Conservation (phyloP, 2,329 filamentous ascomycete genomes). For the Colletotrichum cordylinicola region DNA sequence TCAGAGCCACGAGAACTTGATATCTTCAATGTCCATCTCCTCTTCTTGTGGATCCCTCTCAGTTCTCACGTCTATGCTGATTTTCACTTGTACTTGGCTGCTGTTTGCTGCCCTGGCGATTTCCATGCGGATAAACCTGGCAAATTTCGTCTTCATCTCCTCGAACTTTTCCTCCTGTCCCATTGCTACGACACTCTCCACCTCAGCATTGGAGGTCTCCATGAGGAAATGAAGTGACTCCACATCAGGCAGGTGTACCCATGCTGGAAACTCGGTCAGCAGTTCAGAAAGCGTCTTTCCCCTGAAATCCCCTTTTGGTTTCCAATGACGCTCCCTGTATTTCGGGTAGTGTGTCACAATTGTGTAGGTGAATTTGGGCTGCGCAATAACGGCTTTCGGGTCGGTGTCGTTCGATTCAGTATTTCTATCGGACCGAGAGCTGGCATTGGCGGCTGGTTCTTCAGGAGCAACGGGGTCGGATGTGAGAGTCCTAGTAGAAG, state of each 20-base stretch:
- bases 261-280: background rate
- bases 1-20: background rate
- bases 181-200: background rate
- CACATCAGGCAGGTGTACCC: background rate
- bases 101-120: background rate
- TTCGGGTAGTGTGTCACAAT: background rate
- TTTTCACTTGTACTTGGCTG: rapidly evolving
- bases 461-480: background rate
- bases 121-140: background rate
- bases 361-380: background rate
- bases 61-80: background rate
- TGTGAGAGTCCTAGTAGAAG: rapidly evolving
- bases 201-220: background rate
- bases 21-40: background rate
- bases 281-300: background rate
- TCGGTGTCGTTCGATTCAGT: rapidly evolving
- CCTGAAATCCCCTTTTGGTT: background rate
- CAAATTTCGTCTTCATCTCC: background rate
- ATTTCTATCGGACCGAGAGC: rapidly evolving
- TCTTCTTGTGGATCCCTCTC: background rate
- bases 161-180: background rate
- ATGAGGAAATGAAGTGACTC: background rate
- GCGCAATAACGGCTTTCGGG: background rate
- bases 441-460: background rate
- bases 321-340: background rate